Percentiles rank a stretch among this genome's conserved stretches.
Evolutionary conservation across 805 yeast genomes (phyloP).

Genomic region (Kuraishia cidri): DNA sequence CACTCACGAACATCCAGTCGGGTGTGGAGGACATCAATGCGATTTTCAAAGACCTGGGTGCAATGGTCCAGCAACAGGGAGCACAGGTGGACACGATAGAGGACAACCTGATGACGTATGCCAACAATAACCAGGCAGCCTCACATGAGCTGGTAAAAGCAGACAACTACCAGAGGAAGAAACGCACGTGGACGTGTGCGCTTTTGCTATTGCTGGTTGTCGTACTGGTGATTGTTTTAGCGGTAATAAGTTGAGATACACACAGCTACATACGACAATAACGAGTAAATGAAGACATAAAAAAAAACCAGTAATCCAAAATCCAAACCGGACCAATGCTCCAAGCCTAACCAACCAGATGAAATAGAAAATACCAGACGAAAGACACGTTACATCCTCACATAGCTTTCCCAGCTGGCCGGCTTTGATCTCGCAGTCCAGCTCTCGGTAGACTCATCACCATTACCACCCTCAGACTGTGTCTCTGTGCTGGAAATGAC

Average conservation of each 20-base stretch:
- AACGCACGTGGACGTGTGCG: conserved; percentile 69
- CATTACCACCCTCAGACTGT: no score
- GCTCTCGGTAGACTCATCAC: no score
- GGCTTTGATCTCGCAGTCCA: no score
- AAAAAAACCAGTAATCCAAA: not conserved
- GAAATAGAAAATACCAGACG: no score
- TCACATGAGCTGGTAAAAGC: conserved; percentile 65
- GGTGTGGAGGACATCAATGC: conserved; percentile 83
- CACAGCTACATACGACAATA: not conserved
- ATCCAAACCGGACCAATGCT: no score
- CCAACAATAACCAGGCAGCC: conserved; percentile 61
- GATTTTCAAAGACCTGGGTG: conserved; percentile 74
- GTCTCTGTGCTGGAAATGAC: no score
- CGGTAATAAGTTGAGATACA: conserved; percentile 29
- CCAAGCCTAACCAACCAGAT: no score
- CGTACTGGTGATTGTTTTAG: conserved; percentile 50
- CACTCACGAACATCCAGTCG: conserved; percentile 60
- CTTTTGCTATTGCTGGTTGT: conserved; percentile 50
- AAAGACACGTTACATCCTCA: no score
- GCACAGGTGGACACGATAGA: conserved; percentile 78
- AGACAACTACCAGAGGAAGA: conserved; percentile 59
- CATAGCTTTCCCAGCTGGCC: no score
- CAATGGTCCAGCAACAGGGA: conserved; percentile 78
- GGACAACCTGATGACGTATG: conserved; percentile 59
- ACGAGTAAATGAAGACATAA: not conserved